These are phyloP conservation scores for Trichoderma gracile DNA, from an alignment of 2,329 filamentous ascomycete species.

Conservation along the genomic window DNA sequence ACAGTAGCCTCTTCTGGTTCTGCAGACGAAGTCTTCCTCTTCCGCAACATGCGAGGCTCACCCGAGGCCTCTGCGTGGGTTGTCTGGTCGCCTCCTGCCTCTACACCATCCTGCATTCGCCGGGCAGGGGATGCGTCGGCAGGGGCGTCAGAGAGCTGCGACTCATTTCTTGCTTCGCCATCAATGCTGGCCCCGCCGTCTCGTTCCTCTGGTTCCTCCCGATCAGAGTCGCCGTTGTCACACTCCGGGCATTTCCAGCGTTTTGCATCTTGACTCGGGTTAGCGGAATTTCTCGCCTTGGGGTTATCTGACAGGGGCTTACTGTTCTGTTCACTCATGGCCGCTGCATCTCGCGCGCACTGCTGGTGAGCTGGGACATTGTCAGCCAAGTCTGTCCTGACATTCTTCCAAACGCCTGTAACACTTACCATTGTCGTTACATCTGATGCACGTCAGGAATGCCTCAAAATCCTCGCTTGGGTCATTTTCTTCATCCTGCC, in stretches of 20 bases:
- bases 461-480: constrained; percentile 79
- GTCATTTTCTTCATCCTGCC: constrained; percentile 78
- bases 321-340: constrained; percentile 41
- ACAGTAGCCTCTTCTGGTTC: constrained; percentile 59
- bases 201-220: constrained; percentile 34
- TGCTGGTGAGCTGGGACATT: constrained; percentile 75
- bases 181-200: constrained; percentile 30
- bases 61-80: constrained; percentile 73
- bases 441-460: constrained; percentile 73
- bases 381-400: constrained; percentile 39
- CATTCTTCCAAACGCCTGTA: background rate
- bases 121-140: constrained; percentile 68
- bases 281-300: constrained; percentile 27
- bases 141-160: constrained; percentile 35
- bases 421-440: constrained; percentile 76
- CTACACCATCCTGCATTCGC: constrained; percentile 45
- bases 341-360: constrained; percentile 72
- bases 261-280: constrained; percentile 42
- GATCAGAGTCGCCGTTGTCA: constrained; percentile 37
- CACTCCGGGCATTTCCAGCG: constrained; percentile 57
- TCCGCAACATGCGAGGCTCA: constrained; percentile 74
- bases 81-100: constrained; percentile 65
- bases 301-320: background rate
- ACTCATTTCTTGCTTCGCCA: constrained; percentile 30
- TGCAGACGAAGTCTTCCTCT: constrained; percentile 77